These are phyloP conservation scores for Blastomyces gilchristii DNA, from an alignment of 2,329 filamentous ascomycete genomes.

Conservation along the genomic window DNA sequence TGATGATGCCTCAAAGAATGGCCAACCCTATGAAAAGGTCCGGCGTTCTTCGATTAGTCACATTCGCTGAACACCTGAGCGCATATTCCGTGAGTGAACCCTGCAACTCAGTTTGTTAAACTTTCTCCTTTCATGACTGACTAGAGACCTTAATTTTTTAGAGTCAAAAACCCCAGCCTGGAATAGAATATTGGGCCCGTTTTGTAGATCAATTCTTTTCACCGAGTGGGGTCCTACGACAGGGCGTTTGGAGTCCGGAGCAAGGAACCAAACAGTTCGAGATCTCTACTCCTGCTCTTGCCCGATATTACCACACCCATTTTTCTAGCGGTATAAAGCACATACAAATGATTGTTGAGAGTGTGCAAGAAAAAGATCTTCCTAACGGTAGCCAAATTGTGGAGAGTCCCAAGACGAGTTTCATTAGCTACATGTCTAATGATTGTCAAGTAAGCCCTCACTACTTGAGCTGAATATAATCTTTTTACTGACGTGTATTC, in stretches of 20 bases:
- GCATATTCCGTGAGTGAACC: conserved; percentile 45
- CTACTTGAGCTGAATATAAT: neutral
- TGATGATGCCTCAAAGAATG: conserved; percentile 33
- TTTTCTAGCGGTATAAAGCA: conserved; percentile 77
- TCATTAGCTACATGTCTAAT: conserved; percentile 83
- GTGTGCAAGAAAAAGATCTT: conserved; percentile 47
- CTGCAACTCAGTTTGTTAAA: neutral
- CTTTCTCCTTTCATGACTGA: neutral
- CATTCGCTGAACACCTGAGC: conserved; percentile 48
- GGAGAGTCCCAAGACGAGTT: conserved; percentile 63
- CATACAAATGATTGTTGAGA: conserved; percentile 77
- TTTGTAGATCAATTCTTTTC: conserved; percentile 81
- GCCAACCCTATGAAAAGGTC: conserved; percentile 29
- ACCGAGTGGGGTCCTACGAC: conserved; percentile 62
- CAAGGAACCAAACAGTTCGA: conserved; percentile 71
- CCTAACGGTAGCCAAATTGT: conserved; percentile 60
- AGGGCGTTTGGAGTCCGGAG: conserved; percentile 49
- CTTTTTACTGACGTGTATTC: neutral
- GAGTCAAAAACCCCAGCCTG: conserved; percentile 48
- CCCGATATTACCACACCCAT: conserved; percentile 82
- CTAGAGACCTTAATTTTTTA: conserved; percentile 20
- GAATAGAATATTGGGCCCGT: conserved; percentile 64
- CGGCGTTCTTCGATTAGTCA: conserved; percentile 44
- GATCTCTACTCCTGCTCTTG: conserved; percentile 67
- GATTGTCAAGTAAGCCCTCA: conserved; percentile 59